Evolutionary conservation across 1,139 yeast genomes (phyloP), one percentile per base, ranked within the genome.

Genomic region (Saccharomycopsis crataegensis): DNA sequence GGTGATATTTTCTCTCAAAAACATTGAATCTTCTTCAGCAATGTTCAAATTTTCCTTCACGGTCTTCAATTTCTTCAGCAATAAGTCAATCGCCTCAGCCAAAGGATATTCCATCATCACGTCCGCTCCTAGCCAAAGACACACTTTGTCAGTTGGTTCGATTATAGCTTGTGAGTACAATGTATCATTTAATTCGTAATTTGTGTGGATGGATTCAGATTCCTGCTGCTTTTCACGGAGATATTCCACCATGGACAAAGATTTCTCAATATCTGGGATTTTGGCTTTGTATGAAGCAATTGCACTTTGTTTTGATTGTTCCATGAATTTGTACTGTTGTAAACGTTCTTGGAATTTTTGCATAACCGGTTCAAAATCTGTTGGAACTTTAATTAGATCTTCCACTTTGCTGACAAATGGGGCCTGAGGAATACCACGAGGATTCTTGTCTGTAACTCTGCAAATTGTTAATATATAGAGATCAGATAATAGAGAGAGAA

Each of bases 371-470:
- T 86, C 90, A 57, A 86, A 90, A 62, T 88, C 93, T 52, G 79
- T 86, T 4, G 81, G 77, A 62, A 79, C 75, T 63, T 79, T 81
- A 61, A 90, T 78, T 61, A 82, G 79, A 56, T 80, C 83, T 57
- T 83, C 94, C 17, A 93, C 95, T 58, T 82, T 80, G 59, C 87
- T 96, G 57, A 94, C 83, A 67, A 94, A 93, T 33, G 96, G 96
- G 1, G 99, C 99, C 64, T 87, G 87, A 9, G 99, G 99, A 56
- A 93, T 93, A 1, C 99, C 99, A 60, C 98, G 77, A 28, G 96
- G 93, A 63, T 91, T 91, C 47, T 83, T 69, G 54, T 65, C 62
- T 4, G 70, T 66, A 7, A 64, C 60, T 56, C 64, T 65, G 41
- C 12, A n/a, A 34, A 31, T 14, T 40, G 50, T 33, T 44, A 6